phyloP scores from a whole-genome alignment of 139 green algal genomes.

The Limnomonas spitsbergensis region DNA sequence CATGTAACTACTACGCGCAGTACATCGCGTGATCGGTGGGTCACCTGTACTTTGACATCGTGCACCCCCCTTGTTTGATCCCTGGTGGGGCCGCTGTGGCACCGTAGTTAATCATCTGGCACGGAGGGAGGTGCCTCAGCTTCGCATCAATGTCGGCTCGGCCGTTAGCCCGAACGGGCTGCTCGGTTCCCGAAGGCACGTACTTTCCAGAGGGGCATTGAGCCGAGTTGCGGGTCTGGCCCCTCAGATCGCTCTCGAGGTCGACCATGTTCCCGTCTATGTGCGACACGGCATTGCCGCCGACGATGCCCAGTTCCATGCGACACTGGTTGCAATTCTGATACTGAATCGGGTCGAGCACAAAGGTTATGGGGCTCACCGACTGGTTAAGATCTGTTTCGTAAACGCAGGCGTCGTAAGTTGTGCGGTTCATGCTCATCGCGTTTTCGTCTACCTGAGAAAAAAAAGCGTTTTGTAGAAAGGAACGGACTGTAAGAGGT shows the following conservation, averaged over 20 bases:
- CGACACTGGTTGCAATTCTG: slow-evolving; percentile 3
- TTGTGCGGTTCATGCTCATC: slow-evolving; percentile 14
- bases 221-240: not conserved
- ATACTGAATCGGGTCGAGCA: slow-evolving; percentile 18
- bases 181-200: not conserved
- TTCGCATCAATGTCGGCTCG: not conserved
- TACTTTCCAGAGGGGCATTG: slow-evolving; percentile 4
- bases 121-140: not conserved
- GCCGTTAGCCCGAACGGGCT: not conserved
- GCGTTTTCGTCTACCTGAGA: no score
- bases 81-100: no score
- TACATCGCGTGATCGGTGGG: no score
- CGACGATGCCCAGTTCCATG: slow-evolving; percentile 8
- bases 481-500: no score
- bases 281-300: slow-evolving; percentile 19
- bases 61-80: no score
- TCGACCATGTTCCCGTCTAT: slow-evolving; percentile 14
- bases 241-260: slow-evolving; percentile 14
- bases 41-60: no score
- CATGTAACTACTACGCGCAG: not conserved
- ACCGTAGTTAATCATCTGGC: slow-evolving; percentile 7
- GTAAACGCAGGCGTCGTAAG: slow-evolving; percentile 22
- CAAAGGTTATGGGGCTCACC: not conserved
- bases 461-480: no score
- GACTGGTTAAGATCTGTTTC: not conserved